Percentiles rank a stretch among this genome's conserved stretches.
Conservation (phyloP, 2,329 filamentous ascomycete species). For the Hypoxylon sp. region DNA sequence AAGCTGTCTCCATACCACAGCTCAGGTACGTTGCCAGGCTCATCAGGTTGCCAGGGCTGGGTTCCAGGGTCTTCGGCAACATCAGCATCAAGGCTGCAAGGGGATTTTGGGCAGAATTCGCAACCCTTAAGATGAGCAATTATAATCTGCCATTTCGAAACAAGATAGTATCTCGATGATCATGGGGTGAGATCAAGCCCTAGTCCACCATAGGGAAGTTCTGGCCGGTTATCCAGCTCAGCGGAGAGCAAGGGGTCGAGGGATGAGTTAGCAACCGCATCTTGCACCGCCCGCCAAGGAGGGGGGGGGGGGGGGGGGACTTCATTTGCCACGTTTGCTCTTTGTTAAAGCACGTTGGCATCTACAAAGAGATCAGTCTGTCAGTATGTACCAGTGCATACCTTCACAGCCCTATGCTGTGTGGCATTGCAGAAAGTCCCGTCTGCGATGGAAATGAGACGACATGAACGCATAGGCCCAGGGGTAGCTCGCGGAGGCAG, state of each 20-base stretch:
- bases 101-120: conserved; percentile 20
- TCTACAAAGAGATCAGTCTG: no score
- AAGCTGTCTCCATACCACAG: conserved; percentile 1
- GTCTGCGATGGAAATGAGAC: background rate
- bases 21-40: background rate
- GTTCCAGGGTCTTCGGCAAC: conserved; percentile 13
- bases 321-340: conserved; percentile 17
- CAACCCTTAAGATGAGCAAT: conserved; percentile 26
- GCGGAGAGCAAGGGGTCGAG: conserved; percentile 3
- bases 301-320: no score
- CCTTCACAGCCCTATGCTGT: conserved; percentile 14
- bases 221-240: conserved; percentile 23
- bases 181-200: conserved; percentile 17
- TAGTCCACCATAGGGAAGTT: conserved; percentile 26
- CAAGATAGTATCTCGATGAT: conserved; percentile 24
- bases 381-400: background rate
- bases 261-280: conserved; percentile 1
- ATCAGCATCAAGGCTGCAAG: conserved; percentile 8
- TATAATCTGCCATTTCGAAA: conserved; percentile 26
- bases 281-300: conserved; percentile 5
- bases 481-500: conserved; percentile 1
- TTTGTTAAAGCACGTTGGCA: conserved; percentile 1
- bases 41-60: no score
- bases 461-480: background rate
- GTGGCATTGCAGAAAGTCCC: background rate